Evolutionary conservation across 2,329 filamentous ascomycete genomes (phyloP), one percentile per base, ranked within the genome.

Genomic region (Volutella citrinella): DNA sequence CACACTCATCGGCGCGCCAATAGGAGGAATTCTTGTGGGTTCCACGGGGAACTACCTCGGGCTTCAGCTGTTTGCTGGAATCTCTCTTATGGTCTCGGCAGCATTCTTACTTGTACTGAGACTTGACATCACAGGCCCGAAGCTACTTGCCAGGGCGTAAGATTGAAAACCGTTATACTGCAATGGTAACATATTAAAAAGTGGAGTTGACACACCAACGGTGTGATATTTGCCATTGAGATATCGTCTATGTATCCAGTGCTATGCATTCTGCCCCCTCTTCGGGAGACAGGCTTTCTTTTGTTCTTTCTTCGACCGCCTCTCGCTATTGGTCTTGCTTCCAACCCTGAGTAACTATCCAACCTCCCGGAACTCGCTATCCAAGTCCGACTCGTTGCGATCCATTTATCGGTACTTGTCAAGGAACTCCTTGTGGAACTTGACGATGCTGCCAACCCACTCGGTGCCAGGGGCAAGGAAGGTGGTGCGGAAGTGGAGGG

Each of bases 381-480:
- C n/a, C n/a, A n/a, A n/a, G n/a, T n/a, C n/a, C n/a, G n/a, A n/a
- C n/a, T n/a, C n/a, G n/a, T n/a, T n/a, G n/a, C n/a, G n/a, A n/a
- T n/a, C n/a, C n/a, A n/a, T 50, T 53, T 55, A 78, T 49, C 68
- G 63, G 61, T 77, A 96, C 74, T 95, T 78, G 31, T 84, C 76
- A 81, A 97, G 86, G 55, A 98, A 98, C 43, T 85, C 80, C 64
- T 81, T 69, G 69, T 98, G 93, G 69, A 98, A 98, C 65, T 87
- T 85, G 51, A 84, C 78, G 51, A 97, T 88, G 48, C 83, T 76
- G 30, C 82, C 80, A 7, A 94, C 82, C 93, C 93, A 98, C 52
- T 95, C 90, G 3, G 91, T 97, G 11, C 93, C 93, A 1, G 93
- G 93, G 1, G 93, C 91, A 24, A 98, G 70, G 74, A 98, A 98